Evolutionary conservation across 495 filamentous ascomycete genomes (phyloP), one percentile per base, ranked within the genome.

Genomic region (Astrocystis sublimbata): DNA sequence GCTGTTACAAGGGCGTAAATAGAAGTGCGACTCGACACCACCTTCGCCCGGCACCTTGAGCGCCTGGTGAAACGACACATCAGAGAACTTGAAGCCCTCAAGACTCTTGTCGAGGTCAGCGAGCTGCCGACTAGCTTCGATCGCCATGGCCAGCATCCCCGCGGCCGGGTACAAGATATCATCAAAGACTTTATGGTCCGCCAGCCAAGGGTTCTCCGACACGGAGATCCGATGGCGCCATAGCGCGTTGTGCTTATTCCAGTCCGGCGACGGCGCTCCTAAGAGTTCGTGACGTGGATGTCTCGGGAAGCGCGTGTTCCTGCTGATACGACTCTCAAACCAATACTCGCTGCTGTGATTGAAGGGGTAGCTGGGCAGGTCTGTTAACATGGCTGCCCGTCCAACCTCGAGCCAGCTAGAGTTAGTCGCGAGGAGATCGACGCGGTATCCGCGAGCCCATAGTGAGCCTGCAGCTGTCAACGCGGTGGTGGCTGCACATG

Each of bases 111-210:
- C 43, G 3, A 21, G 65, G 3, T 65, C 52, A 10, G 68, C 58
- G 1, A 71, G 65, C 28, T 79, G 24, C 42, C 81, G 79, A 2
- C 68, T 68, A 0, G 81, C 83, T 64, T 85, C 82, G 9, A 78
- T 71, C 10, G 65, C 76, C 78, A 84, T 83, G 10, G 71, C 67
- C 1, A 83, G 65, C 55, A 80, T 81, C 0, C 76, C 81, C 1
- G 80, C 76, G 13, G 52, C 70, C 0, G 83, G 81, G 50, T 79
- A 83, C 0, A 85, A 59, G 7, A 81, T 75, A 19, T 75, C 71
- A 4, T 58, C 59, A 1, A 57, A 63, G 50, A 71, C 70, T 26
- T 61, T 72, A 60, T 84, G 80, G 56, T 81, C 75, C 17, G 63
- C 10, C 6, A 84, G 47, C 81, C 80, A 83, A 0, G 79, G 79